phyloP scores from a whole-genome alignment of 2,329 filamentous ascomycete genomes.

The Dothiorella sarmentorum region DNA sequence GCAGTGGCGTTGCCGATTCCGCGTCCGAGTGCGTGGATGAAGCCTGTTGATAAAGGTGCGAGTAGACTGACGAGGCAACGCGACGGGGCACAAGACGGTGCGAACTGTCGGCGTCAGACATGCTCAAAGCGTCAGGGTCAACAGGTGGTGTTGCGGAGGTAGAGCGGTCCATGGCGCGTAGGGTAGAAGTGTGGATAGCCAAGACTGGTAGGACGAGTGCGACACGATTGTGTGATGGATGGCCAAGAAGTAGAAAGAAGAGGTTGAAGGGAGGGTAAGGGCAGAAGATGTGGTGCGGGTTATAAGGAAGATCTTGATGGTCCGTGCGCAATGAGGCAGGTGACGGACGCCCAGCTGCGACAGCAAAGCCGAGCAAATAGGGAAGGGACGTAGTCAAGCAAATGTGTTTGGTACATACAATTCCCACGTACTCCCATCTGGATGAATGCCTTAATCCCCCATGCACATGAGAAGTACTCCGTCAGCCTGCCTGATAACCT shows the following conservation, averaged over 20 bases:
- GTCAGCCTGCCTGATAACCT: too few relatives aligned
- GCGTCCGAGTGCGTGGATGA: neutral
- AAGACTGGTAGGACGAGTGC: too few relatives aligned
- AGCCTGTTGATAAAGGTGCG: neutral
- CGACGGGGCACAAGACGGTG: neutral
- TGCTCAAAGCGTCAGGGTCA: too few relatives aligned
- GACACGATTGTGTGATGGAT: neutral
- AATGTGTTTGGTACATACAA: too few relatives aligned
- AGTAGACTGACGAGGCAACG: neutral
- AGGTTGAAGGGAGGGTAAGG: too few relatives aligned
- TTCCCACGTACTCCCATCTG: too few relatives aligned
- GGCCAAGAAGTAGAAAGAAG: neutral
- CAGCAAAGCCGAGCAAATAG: too few relatives aligned
- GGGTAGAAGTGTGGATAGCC: too few relatives aligned
- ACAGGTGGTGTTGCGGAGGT: neutral
- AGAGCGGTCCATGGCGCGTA: neutral
- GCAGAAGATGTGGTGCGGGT: too few relatives aligned
- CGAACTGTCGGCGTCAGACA: neutral
- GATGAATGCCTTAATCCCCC: too few relatives aligned
- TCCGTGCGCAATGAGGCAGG: neutral
- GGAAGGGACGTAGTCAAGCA: neutral
- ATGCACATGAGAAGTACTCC: too few relatives aligned
- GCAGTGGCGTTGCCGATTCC: neutral
- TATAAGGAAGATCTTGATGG: neutral
- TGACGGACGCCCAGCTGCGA: too few relatives aligned